Conservation (phyloP, 1,284 basidiomycete genomes). For the Anthracocystis walkeri region DNA sequence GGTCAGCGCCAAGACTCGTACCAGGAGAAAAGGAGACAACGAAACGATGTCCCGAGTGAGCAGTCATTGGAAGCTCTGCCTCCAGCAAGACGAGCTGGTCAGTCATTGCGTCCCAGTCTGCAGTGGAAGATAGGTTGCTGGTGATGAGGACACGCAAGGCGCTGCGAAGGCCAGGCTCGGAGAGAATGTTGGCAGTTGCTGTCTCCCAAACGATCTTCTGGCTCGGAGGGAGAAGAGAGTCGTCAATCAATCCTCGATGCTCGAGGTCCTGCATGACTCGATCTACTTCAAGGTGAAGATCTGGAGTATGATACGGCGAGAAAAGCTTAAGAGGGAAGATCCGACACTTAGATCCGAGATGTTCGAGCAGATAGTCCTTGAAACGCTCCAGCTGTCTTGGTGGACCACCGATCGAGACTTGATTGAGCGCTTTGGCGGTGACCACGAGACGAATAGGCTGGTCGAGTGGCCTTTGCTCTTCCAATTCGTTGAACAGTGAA, state of each 20-base stretch:
- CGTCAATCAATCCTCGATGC: constrained; percentile 20
- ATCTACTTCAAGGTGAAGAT: constrained; percentile 12
- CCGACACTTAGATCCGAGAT: constrained; percentile 8
- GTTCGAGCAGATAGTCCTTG: constrained; percentile 9
- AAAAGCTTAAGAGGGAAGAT: constrained; percentile 30
- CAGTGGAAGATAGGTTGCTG: constrained; percentile 34
- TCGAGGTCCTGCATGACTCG: constrained; percentile 34
- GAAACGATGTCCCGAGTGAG: neutral
- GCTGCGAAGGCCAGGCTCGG: neutral
- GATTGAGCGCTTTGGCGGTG: constrained; percentile 22
- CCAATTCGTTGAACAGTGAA: constrained; percentile 18
- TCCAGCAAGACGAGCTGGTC: constrained; percentile 17
- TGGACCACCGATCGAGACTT: constrained; percentile 36
- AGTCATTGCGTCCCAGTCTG: constrained; percentile 38
- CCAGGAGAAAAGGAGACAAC: constrained; percentile 40
- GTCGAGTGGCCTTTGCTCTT: constrained; percentile 20
- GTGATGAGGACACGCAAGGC: constrained; percentile 16
- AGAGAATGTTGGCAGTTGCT: constrained; percentile 14
- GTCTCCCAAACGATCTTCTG: constrained; percentile 36
- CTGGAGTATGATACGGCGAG: constrained; percentile 38
- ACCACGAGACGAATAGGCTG: constrained; percentile 14
- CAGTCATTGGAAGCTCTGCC: neutral
- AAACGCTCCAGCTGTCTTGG: constrained; percentile 26
- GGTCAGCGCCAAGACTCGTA: constrained; percentile 25
- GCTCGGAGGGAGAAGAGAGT: constrained; percentile 5